Base-by-base conservation (phyloP, 2,329 filamentous ascomycete species). In the Pseudocercospora vitis region DNA sequence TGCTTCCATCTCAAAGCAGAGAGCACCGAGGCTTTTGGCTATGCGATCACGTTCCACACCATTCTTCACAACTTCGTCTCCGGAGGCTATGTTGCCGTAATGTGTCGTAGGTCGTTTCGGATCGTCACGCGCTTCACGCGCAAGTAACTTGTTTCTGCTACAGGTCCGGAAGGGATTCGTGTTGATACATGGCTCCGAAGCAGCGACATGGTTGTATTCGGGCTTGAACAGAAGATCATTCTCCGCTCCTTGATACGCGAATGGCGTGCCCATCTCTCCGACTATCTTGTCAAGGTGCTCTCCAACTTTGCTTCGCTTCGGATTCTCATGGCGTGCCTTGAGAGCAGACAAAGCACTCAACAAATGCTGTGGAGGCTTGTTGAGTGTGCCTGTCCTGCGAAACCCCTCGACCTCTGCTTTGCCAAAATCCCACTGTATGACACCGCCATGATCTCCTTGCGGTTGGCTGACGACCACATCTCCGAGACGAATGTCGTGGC, bases 1-100 rank as follows among this genome's bases (percentile, higher is more conserved):
- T 6, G 62, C 62, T 21, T 65, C 60, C 64, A 64, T 65, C 52
- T 65, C 64, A 45, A 65, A 63, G 44, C 63, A 64, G 2, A 65
- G 18, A 3, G 55, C 47, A 7, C 45, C 50, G 12, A 32, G 24
- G 12, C 48, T 12, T 8, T 40, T 32, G 6, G 29, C 37, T 26
- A 61, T 33, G 4, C 42, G n/a, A 14, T 55, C 53, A 4, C 53
- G 31, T 19, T 42, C 26, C 1, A 8, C 3, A 2, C 5, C 50
- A 21, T 59, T 35, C 32, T 60, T 57, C 50, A 68, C 57, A 8
- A 65, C 42, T 6, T 37, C 3, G 14, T 68, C 58, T 1, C 48
- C 62, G 2, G 60, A 64, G 2, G 62, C 65, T 28, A 67, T 65
- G 7, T 52, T 53, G n/a, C 65, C 63, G 9, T 64, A 60, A 45